Evolutionary conservation across 768 basidiomycete species (phyloP).

Genomic region (Chalciporus pseudorubinellus): DNA sequence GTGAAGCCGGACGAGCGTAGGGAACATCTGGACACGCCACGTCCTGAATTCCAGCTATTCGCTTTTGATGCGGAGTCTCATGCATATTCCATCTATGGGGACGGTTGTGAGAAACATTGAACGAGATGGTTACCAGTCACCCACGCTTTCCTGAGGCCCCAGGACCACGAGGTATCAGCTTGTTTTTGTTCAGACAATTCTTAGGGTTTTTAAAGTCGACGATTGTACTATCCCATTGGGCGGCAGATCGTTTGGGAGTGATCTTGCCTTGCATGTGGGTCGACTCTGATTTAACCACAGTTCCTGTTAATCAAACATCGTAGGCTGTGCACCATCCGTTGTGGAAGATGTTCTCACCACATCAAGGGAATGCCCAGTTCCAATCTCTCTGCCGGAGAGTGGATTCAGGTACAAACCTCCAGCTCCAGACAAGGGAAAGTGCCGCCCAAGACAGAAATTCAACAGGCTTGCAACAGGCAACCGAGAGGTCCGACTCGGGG

Average conservation of each 20-base stretch:
- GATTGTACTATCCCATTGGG: no score
- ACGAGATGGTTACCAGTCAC: conserved; percentile 17
- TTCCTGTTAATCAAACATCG: background rate
- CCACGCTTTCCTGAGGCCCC: background rate
- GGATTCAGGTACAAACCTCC: background rate
- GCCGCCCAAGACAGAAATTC: no score
- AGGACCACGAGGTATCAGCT: background rate
- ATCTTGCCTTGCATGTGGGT: no score
- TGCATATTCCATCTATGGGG: conserved; percentile 15
- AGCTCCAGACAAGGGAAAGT: no score
- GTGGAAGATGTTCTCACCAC: background rate
- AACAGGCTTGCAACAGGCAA: no score
- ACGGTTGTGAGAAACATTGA: conserved; percentile 7
- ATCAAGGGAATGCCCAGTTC: background rate
- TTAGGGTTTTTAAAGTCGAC: no score
- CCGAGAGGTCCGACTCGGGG: no score
- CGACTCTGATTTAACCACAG: no score
- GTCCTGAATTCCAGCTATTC: conserved; percentile 24
- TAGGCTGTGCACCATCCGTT: no score
- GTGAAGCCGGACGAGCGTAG: conserved; percentile 15
- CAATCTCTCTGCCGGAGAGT: background rate
- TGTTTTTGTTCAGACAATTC: background rate
- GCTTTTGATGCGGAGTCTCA: conserved; percentile 22
- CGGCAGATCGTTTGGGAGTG: no score
- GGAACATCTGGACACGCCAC: conserved; percentile 16